Percentiles rank a stretch among this genome's conserved stretches.
These are phyloP conservation scores for Fusarium beomiforme DNA, from an alignment of 2,329 filamentous ascomycete species.

Conservation along the genomic window DNA sequence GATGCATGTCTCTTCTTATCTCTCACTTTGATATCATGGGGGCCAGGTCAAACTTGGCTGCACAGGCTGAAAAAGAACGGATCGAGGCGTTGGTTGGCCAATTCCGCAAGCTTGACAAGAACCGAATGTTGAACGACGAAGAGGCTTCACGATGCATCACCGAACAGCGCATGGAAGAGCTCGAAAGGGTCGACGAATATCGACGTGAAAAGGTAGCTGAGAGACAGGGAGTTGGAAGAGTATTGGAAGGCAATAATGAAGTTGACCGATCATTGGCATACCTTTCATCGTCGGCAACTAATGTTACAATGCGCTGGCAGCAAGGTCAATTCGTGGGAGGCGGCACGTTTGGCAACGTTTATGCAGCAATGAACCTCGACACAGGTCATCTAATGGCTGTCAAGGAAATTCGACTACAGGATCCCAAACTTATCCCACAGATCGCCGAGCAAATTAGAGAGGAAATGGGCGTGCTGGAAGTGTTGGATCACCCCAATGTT, in stretches of 20 bases:
- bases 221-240: conserved; percentile 86
- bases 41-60: conserved; percentile 89
- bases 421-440: conserved; percentile 93
- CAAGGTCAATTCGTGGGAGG: conserved; percentile 98
- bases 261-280: conserved; percentile 94
- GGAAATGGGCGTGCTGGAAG: conserved; percentile 95
- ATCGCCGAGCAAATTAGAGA: conserved; percentile 95
- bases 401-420: conserved; percentile 96
- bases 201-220: conserved; percentile 85
- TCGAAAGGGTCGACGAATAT: conserved; percentile 80
- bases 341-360: conserved; percentile 96
- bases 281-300: conserved; percentile 92
- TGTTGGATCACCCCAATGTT: conserved; percentile 96
- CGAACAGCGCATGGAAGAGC: conserved; percentile 76
- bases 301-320: conserved; percentile 96
- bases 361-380: conserved; percentile 96
- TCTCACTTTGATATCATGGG: conserved; percentile 99
- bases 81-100: conserved; percentile 83
- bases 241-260: conserved; percentile 94
- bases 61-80: conserved; percentile 91
- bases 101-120: conserved; percentile 81
- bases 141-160: conserved; percentile 81
- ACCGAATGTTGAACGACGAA: conserved; percentile 79
- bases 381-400: conserved; percentile 97
- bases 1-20: conserved; percentile 96